Evolutionary conservation across 2,329 filamentous ascomycete genomes (phyloP).

Genomic region (Aspergillus sp.): DNA sequence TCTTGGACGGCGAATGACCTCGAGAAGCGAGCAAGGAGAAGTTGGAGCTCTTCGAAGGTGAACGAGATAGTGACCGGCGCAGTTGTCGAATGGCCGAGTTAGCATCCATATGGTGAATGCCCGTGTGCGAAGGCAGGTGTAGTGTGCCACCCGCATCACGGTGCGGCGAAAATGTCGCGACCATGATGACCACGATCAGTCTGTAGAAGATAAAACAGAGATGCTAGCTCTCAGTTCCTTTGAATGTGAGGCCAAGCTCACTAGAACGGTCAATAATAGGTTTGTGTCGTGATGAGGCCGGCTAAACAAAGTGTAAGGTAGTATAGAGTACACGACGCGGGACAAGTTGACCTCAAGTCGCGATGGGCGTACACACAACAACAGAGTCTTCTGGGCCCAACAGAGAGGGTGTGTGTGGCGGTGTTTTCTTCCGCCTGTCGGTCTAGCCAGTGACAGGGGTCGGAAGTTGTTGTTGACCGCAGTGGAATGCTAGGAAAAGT

Average conservation of each 20-base stretch:
- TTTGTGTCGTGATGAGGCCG: background rate
- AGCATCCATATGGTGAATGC: constrained; percentile 78
- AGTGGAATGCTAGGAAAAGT: constrained; percentile 32
- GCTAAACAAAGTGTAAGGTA: background rate
- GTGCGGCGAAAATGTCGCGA: constrained; percentile 52
- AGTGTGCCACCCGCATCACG: constrained; percentile 69
- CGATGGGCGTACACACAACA: constrained; percentile 17
- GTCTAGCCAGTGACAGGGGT: constrained; percentile 14
- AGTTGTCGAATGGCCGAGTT: constrained; percentile 79
- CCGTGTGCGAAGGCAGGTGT: constrained; percentile 83
- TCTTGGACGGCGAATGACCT: constrained; percentile 54
- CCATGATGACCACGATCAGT: constrained; percentile 41
- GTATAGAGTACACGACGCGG: background rate
- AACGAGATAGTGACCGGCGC: constrained; percentile 83
- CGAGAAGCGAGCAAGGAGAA: constrained; percentile 64
- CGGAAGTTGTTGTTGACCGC: constrained; percentile 16
- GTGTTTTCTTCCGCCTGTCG: constrained; percentile 14
- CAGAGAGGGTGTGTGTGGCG: constrained; percentile 14
- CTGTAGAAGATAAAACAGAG: background rate
- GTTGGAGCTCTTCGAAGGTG: constrained; percentile 77
- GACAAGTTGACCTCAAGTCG: constrained; percentile 3
- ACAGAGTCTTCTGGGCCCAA: constrained; percentile 13
- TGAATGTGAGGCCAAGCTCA: background rate
- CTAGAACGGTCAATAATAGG: background rate
- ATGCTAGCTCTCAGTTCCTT: background rate